phyloP scores from a whole-genome alignment of 179 eudicot species.

The Monotropa hypopitys region DNA sequence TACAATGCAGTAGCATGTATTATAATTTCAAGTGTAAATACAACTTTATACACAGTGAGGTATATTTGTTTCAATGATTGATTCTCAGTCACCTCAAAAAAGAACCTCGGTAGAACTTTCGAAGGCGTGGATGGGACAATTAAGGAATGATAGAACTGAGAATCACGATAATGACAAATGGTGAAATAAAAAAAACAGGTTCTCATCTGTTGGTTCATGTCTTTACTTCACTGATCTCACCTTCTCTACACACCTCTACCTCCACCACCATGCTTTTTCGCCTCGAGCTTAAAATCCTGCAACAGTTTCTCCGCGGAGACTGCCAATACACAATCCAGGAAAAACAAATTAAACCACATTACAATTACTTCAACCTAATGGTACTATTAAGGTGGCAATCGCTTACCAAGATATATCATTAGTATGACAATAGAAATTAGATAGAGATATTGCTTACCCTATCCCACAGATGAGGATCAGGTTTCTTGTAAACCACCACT shows the following conservation, averaged over 20 bases:
- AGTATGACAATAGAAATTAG: neutral
- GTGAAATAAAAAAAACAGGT: neutral
- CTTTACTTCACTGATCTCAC: conserved; percentile 47
- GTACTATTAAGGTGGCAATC: neutral
- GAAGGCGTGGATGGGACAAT: conserved; percentile 8
- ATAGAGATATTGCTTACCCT: conserved; percentile 39
- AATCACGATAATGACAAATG: neutral
- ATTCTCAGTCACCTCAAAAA: neutral
- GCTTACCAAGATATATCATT: neutral
- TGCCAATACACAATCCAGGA: conserved; percentile 18
- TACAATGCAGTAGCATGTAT: neutral
- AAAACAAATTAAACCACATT: neutral
- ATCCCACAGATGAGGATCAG: conserved; percentile 71
- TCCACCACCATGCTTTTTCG: conserved; percentile 42
- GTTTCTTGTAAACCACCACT: conserved; percentile 50
- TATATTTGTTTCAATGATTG: neutral
- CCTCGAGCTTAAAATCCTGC: conserved; percentile 42
- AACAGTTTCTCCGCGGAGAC: conserved; percentile 89
- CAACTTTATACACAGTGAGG: conserved; percentile 5
- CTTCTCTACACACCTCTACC: conserved; percentile 61
- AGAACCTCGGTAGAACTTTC: neutral
- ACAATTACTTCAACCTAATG: neutral
- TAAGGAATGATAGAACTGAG: conserved; percentile 2
- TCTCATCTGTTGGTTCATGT: neutral
- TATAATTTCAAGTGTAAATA: neutral